A percentile compares a stretch with the other conserved stretches of the same genome.
phyloP scores from a whole-genome alignment of 441 rosid genomes.

The Corymbia calophylla region DNA sequence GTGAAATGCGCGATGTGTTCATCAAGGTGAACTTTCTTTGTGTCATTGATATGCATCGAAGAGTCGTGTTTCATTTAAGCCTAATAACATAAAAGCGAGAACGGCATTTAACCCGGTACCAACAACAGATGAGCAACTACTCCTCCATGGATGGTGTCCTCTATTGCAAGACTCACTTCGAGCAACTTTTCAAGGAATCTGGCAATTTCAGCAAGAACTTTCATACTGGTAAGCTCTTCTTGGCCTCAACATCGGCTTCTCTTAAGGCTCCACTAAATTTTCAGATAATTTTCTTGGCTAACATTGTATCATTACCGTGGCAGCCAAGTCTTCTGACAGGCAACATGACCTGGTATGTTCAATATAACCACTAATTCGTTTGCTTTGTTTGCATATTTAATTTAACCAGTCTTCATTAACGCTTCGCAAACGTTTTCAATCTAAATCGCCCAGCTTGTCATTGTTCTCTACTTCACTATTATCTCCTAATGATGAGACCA shows the following conservation, averaged over 20 bases:
- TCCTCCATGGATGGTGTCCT: slow-evolving; percentile 98
- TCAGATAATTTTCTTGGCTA: not conserved
- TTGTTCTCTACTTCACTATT: not conserved
- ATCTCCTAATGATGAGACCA: not conserved
- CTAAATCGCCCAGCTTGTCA: not conserved
- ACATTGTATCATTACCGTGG: not conserved
- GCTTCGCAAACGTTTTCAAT: not conserved
- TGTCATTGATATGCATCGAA: not conserved
- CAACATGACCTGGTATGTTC: slow-evolving; percentile 47
- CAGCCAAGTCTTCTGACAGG: slow-evolving; percentile 61
- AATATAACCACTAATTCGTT: not conserved
- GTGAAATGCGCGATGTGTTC: not conserved
- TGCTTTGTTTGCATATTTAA: not conserved
- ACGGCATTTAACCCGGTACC: not conserved
- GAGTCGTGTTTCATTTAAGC: not conserved
- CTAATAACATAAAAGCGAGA: not conserved
- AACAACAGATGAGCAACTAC: slow-evolving; percentile 76
- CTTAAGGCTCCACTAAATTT: not conserved
- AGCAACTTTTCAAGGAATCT: slow-evolving; percentile 94
- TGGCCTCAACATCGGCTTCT: not conserved
- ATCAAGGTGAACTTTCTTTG: not conserved
- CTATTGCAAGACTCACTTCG: slow-evolving; percentile 91
- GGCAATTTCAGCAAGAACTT: slow-evolving; percentile 97
- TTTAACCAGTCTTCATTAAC: not conserved
- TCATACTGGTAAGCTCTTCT: slow-evolving; percentile 37